phyloP scores from a whole-genome alignment of 164 flowering plant species.

The Macadamia integrifolia region DNA sequence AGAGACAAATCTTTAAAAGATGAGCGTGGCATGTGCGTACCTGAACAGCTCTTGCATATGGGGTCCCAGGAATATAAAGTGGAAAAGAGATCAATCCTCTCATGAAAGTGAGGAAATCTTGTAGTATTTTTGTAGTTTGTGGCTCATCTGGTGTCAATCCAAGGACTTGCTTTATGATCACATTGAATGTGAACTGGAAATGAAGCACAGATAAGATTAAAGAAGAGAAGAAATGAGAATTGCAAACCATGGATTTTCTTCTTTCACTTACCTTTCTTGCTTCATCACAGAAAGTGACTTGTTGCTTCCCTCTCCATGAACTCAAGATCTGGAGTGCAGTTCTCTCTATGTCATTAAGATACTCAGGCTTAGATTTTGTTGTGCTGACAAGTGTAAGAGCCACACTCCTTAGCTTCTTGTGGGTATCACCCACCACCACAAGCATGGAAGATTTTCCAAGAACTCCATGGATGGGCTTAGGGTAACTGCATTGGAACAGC shows the following conservation, averaged over 20 bases:
- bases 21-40: conserved; percentile 1
- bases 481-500: conserved; percentile 58
- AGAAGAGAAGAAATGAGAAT: neutral
- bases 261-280: conserved; percentile 42
- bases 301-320: conserved; percentile 42
- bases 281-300: conserved; percentile 41
- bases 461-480: conserved; percentile 53
- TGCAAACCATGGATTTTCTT: neutral
- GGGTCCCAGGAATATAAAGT: conserved; percentile 48
- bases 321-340: conserved; percentile 24
- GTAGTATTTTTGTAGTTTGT: conserved; percentile 33
- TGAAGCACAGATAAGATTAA: neutral
- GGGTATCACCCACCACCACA: conserved; percentile 56
- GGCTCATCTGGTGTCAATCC: conserved; percentile 51
- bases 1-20: neutral
- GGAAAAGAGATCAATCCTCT: conserved; percentile 56
- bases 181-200: conserved; percentile 58
- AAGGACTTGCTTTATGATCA: conserved; percentile 56
- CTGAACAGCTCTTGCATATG: conserved; percentile 52
- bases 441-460: conserved; percentile 60
- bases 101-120: conserved; percentile 57
- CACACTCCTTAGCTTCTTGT: conserved; percentile 44
- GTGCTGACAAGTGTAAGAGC: conserved; percentile 40
- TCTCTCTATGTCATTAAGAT: conserved; percentile 41
- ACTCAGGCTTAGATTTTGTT: conserved; percentile 40